A percentile compares a stretch with the other conserved stretches of the same genome.
These are phyloP conservation scores for Rhododendron griersonianum DNA, from an alignment of 148 eudicot genomes.

Conservation along the genomic window DNA sequence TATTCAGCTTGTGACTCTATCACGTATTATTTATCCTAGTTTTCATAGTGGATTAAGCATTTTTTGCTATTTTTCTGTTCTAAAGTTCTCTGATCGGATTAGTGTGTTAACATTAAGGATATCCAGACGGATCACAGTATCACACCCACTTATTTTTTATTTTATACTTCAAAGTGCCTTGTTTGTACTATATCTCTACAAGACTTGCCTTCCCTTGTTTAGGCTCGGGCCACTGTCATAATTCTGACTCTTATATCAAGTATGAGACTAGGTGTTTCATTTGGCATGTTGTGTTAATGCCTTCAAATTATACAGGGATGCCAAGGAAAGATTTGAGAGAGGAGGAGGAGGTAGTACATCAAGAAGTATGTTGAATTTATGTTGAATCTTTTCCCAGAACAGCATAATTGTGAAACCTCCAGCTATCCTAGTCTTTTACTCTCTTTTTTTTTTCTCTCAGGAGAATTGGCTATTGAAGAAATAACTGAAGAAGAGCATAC, in stretches of 20 bases:
- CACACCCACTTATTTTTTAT: background rate
- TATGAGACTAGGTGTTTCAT: background rate
- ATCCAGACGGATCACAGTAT: background rate
- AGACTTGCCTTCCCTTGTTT: no score
- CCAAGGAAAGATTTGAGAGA: slow-evolving; percentile 41
- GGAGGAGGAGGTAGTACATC: slow-evolving; percentile 43
- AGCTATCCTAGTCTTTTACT: background rate
- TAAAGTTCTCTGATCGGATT: background rate
- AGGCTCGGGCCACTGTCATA: no score
- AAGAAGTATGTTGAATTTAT: slow-evolving; percentile 36
- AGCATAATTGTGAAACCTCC: background rate
- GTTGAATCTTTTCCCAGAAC: background rate
- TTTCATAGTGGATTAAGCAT: background rate
- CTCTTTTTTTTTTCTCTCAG: background rate
- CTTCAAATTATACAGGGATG: slow-evolving; percentile 38
- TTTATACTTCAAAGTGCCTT: background rate
- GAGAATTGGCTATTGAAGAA: slow-evolving; percentile 84
- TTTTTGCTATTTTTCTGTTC: background rate
- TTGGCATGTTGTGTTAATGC: slow-evolving; percentile 5
- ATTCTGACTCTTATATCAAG: background rate
- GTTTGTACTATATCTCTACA: no score
- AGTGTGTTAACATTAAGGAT: background rate
- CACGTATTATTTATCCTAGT: background rate
- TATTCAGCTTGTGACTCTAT: background rate
- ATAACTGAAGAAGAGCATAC: slow-evolving; percentile 55